Evolutionary conservation across 176 grass and related monocot species (phyloP), one percentile per base, ranked within the genome.

Genomic region (Eragrostis nindensis): DNA sequence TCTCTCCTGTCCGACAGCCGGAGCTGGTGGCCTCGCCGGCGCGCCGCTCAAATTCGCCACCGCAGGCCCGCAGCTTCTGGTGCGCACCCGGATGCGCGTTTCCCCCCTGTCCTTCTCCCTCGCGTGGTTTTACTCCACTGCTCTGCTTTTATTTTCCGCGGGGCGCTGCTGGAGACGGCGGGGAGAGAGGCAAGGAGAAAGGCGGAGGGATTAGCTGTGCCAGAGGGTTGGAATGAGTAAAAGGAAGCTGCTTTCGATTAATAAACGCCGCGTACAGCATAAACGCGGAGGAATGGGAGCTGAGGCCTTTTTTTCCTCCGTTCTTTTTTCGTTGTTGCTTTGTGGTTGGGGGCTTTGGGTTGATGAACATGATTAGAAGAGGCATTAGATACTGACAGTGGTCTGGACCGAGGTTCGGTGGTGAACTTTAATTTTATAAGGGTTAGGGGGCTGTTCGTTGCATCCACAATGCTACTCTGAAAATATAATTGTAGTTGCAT

Each of bases 181-280:
- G 65, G 21, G 22, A 42, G 76, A 53, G 21, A 30, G 65, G 45
- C 47, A 49, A 36, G 9, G 30, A 86, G 42, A 66, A n/a, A 75
- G 80, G 76, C 72, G 76, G n/a, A 27, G 11, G 21, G 85, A 82
- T 87, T 89, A 84, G 89, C 89, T 83, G 92, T 89, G 81, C 91
- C 86, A 89, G 62, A 87, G 63, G 40, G 75, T 48, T 75, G 73
- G 29, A 59, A 66, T 78, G 40, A 70, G 67, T 27, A 59, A 84
- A 84, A 87, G 65, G 49, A 82, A 86, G 76, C 30, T 66, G 62
- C 82, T 90, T 84, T 85, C 45, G 75, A 77, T 78, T 79, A 80
- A 88, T 80, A 86, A 80, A 59, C 48, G 39, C 40, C 47, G 66
- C 62, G 57, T 5, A 41, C 47, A 77, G 44, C 59, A 41, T 4